phyloP scores from a whole-genome alignment of 1,139 yeast genomes.

The Kodamaea anthophila region DNA sequence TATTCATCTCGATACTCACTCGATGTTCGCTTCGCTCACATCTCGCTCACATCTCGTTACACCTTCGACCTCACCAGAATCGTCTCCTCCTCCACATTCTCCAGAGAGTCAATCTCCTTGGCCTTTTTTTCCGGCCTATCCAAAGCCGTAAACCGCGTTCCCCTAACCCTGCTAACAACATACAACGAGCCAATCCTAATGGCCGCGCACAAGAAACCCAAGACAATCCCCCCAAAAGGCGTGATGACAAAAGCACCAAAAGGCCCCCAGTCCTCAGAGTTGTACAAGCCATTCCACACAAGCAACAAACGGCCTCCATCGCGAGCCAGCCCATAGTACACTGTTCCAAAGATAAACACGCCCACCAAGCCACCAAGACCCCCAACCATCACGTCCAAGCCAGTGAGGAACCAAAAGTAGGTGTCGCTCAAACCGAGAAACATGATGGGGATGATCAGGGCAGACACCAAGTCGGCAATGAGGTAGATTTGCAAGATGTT shows the following conservation, averaged over 20 bases:
- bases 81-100: slow-evolving; percentile 1
- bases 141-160: slow-evolving; percentile 50
- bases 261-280: slow-evolving; percentile 80
- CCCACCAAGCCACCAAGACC: slow-evolving; percentile 77
- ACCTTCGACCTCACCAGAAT: neutral
- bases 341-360: slow-evolving; percentile 77
- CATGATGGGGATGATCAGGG: slow-evolving; percentile 81
- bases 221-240: slow-evolving; percentile 70
- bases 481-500: slow-evolving; percentile 80
- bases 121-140: slow-evolving; percentile 48
- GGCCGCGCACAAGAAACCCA: slow-evolving; percentile 49
- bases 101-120: slow-evolving; percentile 1
- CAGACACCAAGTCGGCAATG: slow-evolving; percentile 84
- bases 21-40: too few species aligned
- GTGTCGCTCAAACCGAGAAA: slow-evolving; percentile 68
- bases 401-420: slow-evolving; percentile 63
- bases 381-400: slow-evolving; percentile 76
- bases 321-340: slow-evolving; percentile 63
- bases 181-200: slow-evolving; percentile 41
- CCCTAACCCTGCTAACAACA: slow-evolving; percentile 30
- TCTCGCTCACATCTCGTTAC: too few species aligned
- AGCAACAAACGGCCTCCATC: slow-evolving; percentile 76
- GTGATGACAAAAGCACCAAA: slow-evolving; percentile 94
- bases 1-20: too few species aligned
- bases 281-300: slow-evolving; percentile 74